Percentiles rank a stretch among this genome's conserved stretches.
These are phyloP conservation scores for Diplotaxis tenuifolia DNA, from an alignment of 345 rosid species.

Conservation along the genomic window DNA sequence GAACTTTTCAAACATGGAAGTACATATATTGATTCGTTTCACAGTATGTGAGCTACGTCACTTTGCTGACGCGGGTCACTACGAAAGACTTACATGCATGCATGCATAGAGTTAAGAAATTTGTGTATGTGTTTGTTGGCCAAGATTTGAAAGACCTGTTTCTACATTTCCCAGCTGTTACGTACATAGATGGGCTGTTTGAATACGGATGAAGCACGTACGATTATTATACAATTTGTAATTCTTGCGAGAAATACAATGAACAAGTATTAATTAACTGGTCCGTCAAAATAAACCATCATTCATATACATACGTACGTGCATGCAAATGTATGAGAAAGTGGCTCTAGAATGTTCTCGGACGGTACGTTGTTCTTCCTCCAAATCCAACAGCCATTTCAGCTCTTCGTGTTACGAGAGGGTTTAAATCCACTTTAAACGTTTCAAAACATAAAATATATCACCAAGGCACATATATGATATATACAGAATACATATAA, in stretches of 20 bases:
- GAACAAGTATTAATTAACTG: background rate
- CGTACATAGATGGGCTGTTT: conserved; percentile 3
- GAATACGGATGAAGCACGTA: background rate
- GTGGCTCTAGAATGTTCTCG: conserved; percentile 17
- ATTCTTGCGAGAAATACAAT: background rate
- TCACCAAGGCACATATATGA: background rate
- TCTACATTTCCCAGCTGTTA: conserved; percentile 4
- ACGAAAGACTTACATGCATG: background rate
- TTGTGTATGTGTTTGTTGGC: conserved; percentile 11
- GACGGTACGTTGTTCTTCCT: conserved; percentile 31
- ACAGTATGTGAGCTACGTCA: background rate
- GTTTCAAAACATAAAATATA: background rate
- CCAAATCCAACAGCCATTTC: conserved; percentile 29
- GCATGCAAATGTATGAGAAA: conserved; percentile 8
- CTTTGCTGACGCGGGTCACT: background rate
- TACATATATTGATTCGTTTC: background rate
- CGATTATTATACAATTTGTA: background rate
- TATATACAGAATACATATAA: too few relatives aligned
- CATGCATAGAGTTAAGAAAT: background rate
- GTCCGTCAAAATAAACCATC: background rate
- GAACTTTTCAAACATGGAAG: background rate
- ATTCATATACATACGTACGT: background rate
- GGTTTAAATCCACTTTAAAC: background rate
- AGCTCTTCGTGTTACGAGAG: conserved; percentile 24
- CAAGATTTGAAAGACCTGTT: background rate